Evolutionary conservation across 2,329 filamentous ascomycete genomes (phyloP).

Genomic region (Aspergillus texensis): DNA sequence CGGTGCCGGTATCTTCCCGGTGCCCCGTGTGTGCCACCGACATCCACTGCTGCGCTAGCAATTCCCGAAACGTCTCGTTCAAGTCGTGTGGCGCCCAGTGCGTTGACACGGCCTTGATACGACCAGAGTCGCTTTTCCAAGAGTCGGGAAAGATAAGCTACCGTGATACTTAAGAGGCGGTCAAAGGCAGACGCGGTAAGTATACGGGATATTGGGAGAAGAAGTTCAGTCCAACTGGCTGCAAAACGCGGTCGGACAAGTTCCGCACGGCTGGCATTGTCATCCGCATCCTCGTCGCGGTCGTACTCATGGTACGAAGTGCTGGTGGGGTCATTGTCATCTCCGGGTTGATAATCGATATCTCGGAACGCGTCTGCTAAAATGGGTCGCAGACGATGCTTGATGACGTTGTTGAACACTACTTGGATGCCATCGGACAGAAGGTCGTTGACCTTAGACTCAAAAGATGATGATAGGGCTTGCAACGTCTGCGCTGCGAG

Average conservation of each 20-base stretch:
- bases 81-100: conserved; percentile 77
- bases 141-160: conserved; percentile 72
- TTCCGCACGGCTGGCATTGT: conserved; percentile 57
- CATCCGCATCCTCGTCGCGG: conserved; percentile 43
- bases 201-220: conserved; percentile 80
- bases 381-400: conserved; percentile 79
- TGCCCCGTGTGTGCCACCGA: conserved; percentile 35
- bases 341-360: conserved; percentile 75
- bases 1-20: conserved; percentile 70
- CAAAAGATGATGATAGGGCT: conserved; percentile 71
- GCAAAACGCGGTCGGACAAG: conserved; percentile 79
- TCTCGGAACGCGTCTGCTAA: conserved; percentile 89
- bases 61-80: conserved; percentile 83
- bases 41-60: conserved; percentile 53
- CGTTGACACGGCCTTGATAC: conserved; percentile 76
- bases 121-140: conserved; percentile 87
- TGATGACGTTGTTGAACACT: conserved; percentile 84
- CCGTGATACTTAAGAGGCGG: conserved; percentile 72
- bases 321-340: conserved; percentile 46
- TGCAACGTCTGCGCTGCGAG: conserved; percentile 71
- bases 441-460: conserved; percentile 77
- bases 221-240: conserved; percentile 80
- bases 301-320: conserved; percentile 48
- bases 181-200: conserved; percentile 78
- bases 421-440: conserved; percentile 82